Evolutionary conservation across 2,329 filamentous ascomycete genomes (phyloP).

Genomic region (Pyrenophora graminea): DNA sequence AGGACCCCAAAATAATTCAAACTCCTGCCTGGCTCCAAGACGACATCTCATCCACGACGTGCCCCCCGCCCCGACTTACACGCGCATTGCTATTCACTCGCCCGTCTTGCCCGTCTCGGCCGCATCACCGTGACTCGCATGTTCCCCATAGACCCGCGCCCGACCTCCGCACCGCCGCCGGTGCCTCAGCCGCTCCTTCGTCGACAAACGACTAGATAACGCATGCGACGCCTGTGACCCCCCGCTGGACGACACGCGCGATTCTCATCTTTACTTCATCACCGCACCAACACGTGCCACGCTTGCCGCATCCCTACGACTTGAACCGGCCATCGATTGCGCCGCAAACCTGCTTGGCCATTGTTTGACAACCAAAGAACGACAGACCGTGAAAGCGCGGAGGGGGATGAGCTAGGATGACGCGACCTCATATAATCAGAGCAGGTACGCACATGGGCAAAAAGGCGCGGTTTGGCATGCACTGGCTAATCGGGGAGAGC

Average conservation of each 20-base stretch:
- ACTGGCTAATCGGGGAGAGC: conserved; percentile 34
- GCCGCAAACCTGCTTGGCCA: conserved; percentile 34
- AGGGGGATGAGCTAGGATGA: conserved; percentile 53
- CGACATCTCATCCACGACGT: conserved; percentile 1
- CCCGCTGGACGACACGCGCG: conserved; percentile 20
- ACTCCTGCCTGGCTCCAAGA: conserved; percentile 5
- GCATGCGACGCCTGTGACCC: conserved; percentile 22
- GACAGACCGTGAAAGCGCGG: conserved; percentile 15
- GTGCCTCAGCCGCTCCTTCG: conserved; percentile 21
- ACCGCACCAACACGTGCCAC: conserved; percentile 5
- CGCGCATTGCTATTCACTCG: conserved; percentile 6
- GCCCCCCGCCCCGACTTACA: not conserved
- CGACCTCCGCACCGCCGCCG: conserved; percentile 21
- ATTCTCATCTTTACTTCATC: conserved; percentile 7
- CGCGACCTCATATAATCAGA: conserved; percentile 60
- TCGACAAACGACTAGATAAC: conserved; percentile 9
- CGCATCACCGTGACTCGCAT: conserved; percentile 15
- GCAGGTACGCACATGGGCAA: conserved; percentile 50
- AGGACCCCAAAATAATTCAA: conserved; percentile 21
- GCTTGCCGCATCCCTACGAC: conserved; percentile 14
- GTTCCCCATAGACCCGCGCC: conserved; percentile 25
- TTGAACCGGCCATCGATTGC: conserved; percentile 34
- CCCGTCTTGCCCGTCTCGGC: conserved; percentile 4
- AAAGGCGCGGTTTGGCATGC: not conserved
- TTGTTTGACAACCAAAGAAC: conserved; percentile 5